phyloP scores from a whole-genome alignment of 345 rosid genomes.

The Raphanus raphanistrum region DNA sequence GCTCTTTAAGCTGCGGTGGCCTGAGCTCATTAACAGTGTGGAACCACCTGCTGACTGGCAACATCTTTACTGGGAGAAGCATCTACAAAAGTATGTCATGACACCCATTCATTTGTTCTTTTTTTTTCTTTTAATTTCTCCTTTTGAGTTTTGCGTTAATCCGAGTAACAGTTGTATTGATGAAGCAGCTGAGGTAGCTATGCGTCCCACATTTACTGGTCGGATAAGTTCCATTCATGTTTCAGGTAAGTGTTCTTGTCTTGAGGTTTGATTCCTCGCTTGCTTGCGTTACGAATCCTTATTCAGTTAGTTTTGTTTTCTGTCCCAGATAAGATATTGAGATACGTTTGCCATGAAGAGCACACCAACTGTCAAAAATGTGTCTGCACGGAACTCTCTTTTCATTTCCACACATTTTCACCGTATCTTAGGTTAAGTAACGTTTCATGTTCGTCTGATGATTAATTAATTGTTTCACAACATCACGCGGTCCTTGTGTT shows the following conservation, averaged over 20 bases:
- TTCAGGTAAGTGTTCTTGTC: slow-evolving; percentile 51
- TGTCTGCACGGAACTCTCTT: slow-evolving; percentile 52
- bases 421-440: slow-evolving; percentile 50
- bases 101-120: background rate
- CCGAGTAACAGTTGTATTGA: slow-evolving; percentile 75
- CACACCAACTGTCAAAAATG: slow-evolving; percentile 30
- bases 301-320: slow-evolving; percentile 16
- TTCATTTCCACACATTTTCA: slow-evolving; percentile 69
- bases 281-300: background rate
- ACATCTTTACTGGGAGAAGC: slow-evolving; percentile 77
- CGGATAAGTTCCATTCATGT: slow-evolving; percentile 51
- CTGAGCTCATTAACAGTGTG: slow-evolving; percentile 34
- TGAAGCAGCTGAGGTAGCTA: slow-evolving; percentile 73
- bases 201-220: slow-evolving; percentile 65
- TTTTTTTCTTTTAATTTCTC: background rate
- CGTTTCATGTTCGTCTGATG: background rate
- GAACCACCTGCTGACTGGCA: slow-evolving; percentile 60
- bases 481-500: too few relatives aligned
- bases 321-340: slow-evolving; percentile 54
- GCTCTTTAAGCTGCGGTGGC: slow-evolving; percentile 72
- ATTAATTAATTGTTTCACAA: too few relatives aligned
- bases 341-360: slow-evolving; percentile 54
- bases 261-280: background rate
- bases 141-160: slow-evolving; percentile 23
- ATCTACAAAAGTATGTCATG: slow-evolving; percentile 63